Percentiles rank a stretch among this genome's conserved stretches.
Conservation (phyloP, 2,329 filamentous ascomycete species). For the Calonectria pseudoturangicola region DNA sequence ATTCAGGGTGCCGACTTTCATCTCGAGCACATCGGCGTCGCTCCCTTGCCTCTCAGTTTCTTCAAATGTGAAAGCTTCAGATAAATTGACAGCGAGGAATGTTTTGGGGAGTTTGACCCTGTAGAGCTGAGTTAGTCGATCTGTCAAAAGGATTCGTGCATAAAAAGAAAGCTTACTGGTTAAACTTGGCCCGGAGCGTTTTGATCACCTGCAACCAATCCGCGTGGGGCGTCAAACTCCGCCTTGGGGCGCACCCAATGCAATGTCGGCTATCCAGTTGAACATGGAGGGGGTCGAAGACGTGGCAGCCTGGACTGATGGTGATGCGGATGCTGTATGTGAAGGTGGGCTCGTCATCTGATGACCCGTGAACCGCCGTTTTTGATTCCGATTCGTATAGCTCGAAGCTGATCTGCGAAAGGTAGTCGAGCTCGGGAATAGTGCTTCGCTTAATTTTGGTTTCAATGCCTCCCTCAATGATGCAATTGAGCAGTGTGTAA, state of each 20-base stretch:
- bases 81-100: constrained; percentile 79
- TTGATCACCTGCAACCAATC: constrained; percentile 99
- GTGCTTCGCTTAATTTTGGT: constrained; percentile 97
- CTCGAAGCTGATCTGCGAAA: constrained; percentile 98
- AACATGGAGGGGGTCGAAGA: constrained; percentile 96
- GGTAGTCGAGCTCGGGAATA: constrained; percentile 97
- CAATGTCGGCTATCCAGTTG: constrained; percentile 97
- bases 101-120: constrained; percentile 81
- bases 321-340: constrained; percentile 98
- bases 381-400: constrained; percentile 95
- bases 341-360: constrained; percentile 80
- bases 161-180: constrained; percentile 79
- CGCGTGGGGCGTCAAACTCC: constrained; percentile 91
- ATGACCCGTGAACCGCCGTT: constrained; percentile 61
- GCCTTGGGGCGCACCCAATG: constrained; percentile 93
- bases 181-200: constrained; percentile 94
- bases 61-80: constrained; percentile 77
- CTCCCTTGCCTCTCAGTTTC: constrained; percentile 71
- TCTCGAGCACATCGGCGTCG: constrained; percentile 69
- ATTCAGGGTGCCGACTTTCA: constrained; percentile 64
- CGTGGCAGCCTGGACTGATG: constrained; percentile 95
- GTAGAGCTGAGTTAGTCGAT: constrained; percentile 47
- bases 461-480: constrained; percentile 95
- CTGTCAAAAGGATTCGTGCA: constrained; percentile 36
- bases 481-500: constrained; percentile 98